A percentile compares a stretch with the other conserved stretches of the same genome.
phyloP scores from a whole-genome alignment of 2,329 filamentous ascomycete genomes.

The Elsinoe perseae region DNA sequence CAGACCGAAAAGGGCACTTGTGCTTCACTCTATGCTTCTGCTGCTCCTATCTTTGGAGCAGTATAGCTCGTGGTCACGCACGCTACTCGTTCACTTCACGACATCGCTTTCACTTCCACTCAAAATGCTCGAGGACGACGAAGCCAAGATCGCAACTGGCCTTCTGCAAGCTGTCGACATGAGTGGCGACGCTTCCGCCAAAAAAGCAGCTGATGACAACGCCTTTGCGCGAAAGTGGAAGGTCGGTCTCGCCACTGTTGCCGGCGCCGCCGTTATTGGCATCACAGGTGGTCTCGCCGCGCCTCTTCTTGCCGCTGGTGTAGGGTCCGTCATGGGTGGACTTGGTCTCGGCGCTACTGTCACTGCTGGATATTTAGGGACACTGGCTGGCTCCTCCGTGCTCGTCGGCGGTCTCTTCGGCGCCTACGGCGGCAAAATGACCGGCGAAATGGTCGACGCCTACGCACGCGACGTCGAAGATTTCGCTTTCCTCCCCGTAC shows the following conservation, averaged over 20 bases:
- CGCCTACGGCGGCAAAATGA: slow-evolving; percentile 79
- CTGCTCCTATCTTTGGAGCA: slow-evolving; percentile 34
- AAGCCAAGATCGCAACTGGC: slow-evolving; percentile 65
- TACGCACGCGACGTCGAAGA: slow-evolving; percentile 81
- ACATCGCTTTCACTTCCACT: slow-evolving; percentile 29
- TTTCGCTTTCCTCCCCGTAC: slow-evolving; percentile 74
- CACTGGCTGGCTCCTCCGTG: slow-evolving; percentile 69
- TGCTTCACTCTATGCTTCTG: slow-evolving; percentile 32
- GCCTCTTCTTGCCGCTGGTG: slow-evolving; percentile 66
- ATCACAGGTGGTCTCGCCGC: slow-evolving; percentile 72
- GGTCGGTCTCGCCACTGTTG: slow-evolving; percentile 79
- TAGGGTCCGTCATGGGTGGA: slow-evolving; percentile 72
- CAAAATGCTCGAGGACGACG: slow-evolving; percentile 29
- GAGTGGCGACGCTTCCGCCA: slow-evolving; percentile 67
- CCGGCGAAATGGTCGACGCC: slow-evolving; percentile 77
- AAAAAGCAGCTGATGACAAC: slow-evolving; percentile 61
- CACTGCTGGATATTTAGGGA: slow-evolving; percentile 70
- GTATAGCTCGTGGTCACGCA: slow-evolving; percentile 32
- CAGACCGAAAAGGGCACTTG: slow-evolving; percentile 30
- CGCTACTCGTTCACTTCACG: slow-evolving; percentile 30
- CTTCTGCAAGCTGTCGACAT: slow-evolving; percentile 72
- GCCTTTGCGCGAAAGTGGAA: slow-evolving; percentile 63
- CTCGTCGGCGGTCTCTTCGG: slow-evolving; percentile 82
- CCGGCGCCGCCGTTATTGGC: slow-evolving; percentile 78
- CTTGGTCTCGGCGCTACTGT: slow-evolving; percentile 65